Conservation (phyloP, 495 filamentous ascomycete genomes). For the Astrothelium macrocarpum region DNA sequence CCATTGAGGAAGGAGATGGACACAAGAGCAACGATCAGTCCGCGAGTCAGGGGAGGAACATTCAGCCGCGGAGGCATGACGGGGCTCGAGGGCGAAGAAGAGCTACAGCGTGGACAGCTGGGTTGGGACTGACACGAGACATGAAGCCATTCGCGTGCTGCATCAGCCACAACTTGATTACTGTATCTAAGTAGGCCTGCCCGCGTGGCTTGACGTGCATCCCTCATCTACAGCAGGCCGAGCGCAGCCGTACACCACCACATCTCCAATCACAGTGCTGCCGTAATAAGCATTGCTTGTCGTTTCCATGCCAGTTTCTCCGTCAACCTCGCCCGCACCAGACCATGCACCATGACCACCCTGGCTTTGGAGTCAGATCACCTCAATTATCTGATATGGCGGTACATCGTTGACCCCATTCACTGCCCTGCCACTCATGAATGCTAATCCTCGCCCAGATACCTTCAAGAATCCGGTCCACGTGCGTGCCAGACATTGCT, state of each 20-base stretch:
- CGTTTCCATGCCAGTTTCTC: too few relatives aligned
- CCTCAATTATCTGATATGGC: constrained; percentile 98
- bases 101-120: constrained; percentile 17
- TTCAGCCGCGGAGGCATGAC: constrained; percentile 79
- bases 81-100: constrained; percentile 13
- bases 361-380: constrained; percentile 70
- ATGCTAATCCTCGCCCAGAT: constrained; percentile 21
- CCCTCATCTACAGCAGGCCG: background rate
- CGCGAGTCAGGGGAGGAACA: constrained; percentile 81
- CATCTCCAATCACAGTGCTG: constrained; percentile 7
- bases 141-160: background rate
- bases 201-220: too few relatives aligned
- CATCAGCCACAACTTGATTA: background rate
- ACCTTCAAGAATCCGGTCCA: constrained; percentile 36
- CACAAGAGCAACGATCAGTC: constrained; percentile 62
- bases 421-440: background rate
- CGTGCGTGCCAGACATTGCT: constrained; percentile 29
- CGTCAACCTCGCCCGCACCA: constrained; percentile 8
- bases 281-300: too few relatives aligned
- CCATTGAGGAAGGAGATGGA: constrained; percentile 74
- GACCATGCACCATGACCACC: constrained; percentile 25
- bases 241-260: background rate
- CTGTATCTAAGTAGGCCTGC: too few relatives aligned
- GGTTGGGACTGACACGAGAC: constrained; percentile 5
- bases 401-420: constrained; percentile 51